A percentile compares a stretch with the other conserved stretches of the same genome.
Conservation (phyloP, 257 asterid genomes). For the Perilla frutescens region DNA sequence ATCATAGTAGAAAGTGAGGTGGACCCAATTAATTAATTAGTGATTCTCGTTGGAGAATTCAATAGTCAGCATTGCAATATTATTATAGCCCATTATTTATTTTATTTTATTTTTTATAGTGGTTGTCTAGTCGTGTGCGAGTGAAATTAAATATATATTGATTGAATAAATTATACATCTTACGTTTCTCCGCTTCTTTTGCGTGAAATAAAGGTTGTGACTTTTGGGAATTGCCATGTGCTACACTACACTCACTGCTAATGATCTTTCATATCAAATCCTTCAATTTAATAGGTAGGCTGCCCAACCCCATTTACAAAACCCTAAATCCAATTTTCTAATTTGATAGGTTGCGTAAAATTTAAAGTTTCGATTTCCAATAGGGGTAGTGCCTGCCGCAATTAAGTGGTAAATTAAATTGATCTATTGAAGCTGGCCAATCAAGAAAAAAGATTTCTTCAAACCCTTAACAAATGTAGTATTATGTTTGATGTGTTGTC, state of each 20-base stretch:
- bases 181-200: conserved; percentile 30
- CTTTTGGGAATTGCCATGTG: conserved; percentile 32
- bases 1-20: too few species aligned
- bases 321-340: not conserved
- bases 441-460: not conserved
- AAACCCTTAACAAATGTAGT: too few species aligned
- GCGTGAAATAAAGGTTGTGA: not conserved
- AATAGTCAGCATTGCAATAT: too few species aligned
- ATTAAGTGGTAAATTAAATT: not conserved
- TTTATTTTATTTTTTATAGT: not conserved
- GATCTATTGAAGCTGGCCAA: not conserved
- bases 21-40: too few species aligned
- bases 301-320: not conserved
- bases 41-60: too few species aligned
- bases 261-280: conserved; percentile 9
- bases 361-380: not conserved
- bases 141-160: too few species aligned
- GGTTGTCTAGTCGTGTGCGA: not conserved
- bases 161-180: not conserved
- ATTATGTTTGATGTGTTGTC: too few species aligned
- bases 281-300: not conserved
- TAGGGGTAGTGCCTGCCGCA: not conserved
- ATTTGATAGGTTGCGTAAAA: not conserved
- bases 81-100: not conserved
- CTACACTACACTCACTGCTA: not conserved